Percentiles rank a stretch among this genome's conserved stretches.
These are phyloP conservation scores for Leptomonas seymouri DNA, from an alignment of 208 protist genomes.

Conservation along the genomic window DNA sequence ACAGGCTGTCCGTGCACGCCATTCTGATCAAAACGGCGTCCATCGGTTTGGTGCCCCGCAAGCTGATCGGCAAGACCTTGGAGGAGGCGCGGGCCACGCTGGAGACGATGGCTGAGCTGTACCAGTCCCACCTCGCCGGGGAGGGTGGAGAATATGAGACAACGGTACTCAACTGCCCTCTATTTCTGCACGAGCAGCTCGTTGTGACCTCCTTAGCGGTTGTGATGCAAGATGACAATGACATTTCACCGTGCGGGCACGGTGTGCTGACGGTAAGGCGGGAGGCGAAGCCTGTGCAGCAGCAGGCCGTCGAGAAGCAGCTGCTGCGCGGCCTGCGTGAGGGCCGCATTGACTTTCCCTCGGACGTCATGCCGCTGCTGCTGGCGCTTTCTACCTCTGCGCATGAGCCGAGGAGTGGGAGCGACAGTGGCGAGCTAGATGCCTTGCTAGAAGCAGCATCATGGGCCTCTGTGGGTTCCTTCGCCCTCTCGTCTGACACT, in stretches of 20 bases:
- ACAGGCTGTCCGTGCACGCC: slow-evolving; percentile 75
- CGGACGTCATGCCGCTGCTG: slow-evolving; percentile 32
- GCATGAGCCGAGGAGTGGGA: background rate
- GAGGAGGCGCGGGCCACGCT: slow-evolving; percentile 63
- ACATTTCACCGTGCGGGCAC: slow-evolving; percentile 76
- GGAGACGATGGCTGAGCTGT: slow-evolving; percentile 52
- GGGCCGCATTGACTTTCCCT: slow-evolving; percentile 27
- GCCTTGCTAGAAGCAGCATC: background rate
- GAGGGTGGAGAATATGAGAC: slow-evolving; percentile 99
- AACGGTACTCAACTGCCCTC: slow-evolving; percentile 97
- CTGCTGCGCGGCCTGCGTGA: slow-evolving; percentile 38
- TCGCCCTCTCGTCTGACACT: background rate
- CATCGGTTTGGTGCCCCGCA: slow-evolving; percentile 88
- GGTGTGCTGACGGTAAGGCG: slow-evolving; percentile 45
- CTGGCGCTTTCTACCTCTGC: background rate
- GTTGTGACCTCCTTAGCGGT: slow-evolving; percentile 35
- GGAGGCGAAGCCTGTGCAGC: slow-evolving; percentile 48
- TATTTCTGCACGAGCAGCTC: slow-evolving; percentile 64
- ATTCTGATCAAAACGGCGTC: slow-evolving; percentile 97
- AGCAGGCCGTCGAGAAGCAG: slow-evolving; percentile 31
- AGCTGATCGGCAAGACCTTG: slow-evolving; percentile 92
- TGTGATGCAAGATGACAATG: slow-evolving; percentile 86
- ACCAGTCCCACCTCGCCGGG: slow-evolving; percentile 95
- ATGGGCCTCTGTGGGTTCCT: background rate
- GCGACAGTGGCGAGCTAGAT: background rate